A percentile compares a stretch with the other conserved stretches of the same genome.
phyloP scores from a whole-genome alignment of 305 asterid genomes.

The Nicotiana rustica region DNA sequence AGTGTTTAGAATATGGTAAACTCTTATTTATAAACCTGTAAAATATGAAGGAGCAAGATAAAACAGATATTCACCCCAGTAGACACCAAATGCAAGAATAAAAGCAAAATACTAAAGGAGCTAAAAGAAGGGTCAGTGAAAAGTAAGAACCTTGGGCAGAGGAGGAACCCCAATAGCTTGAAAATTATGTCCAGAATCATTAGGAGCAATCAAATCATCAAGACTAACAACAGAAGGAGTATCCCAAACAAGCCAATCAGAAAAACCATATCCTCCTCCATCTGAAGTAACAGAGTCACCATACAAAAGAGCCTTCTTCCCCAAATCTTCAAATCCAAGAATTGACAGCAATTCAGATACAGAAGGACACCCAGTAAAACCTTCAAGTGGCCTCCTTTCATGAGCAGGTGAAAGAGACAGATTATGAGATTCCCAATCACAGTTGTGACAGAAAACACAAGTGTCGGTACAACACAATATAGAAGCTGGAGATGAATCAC shows the following conservation, averaged over 20 bases:
- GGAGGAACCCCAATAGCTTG: constrained; percentile 96
- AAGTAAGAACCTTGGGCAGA: constrained; percentile 80
- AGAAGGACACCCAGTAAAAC: constrained; percentile 76
- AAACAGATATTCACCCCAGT: too few relatives aligned
- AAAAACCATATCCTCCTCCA: constrained; percentile 43
- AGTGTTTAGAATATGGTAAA: too few relatives aligned
- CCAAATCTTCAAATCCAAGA: constrained; percentile 81
- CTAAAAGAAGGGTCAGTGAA: background rate
- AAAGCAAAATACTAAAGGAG: background rate
- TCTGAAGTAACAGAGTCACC: background rate
- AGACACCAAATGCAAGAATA: background rate
- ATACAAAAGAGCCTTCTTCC: constrained; percentile 53
- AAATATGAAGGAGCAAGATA: too few relatives aligned
- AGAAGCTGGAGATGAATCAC: constrained; percentile 74
- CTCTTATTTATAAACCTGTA: too few relatives aligned
- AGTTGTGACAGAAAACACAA: constrained; percentile 81
- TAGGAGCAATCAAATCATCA: constrained; percentile 71
- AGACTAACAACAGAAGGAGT: constrained; percentile 74
- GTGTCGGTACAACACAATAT: constrained; percentile 76
- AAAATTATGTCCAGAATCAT: constrained; percentile 59
- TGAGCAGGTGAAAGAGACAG: constrained; percentile 49
- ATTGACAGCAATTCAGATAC: constrained; percentile 63
- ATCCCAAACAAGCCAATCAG: constrained; percentile 86
- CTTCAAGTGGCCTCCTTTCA: constrained; percentile 86
- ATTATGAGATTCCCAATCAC: constrained; percentile 88